A percentile compares a stretch with the other conserved stretches of the same genome.
Conservation (phyloP, 2,329 filamentous ascomycete species). For the Leptographium procerum region DNA sequence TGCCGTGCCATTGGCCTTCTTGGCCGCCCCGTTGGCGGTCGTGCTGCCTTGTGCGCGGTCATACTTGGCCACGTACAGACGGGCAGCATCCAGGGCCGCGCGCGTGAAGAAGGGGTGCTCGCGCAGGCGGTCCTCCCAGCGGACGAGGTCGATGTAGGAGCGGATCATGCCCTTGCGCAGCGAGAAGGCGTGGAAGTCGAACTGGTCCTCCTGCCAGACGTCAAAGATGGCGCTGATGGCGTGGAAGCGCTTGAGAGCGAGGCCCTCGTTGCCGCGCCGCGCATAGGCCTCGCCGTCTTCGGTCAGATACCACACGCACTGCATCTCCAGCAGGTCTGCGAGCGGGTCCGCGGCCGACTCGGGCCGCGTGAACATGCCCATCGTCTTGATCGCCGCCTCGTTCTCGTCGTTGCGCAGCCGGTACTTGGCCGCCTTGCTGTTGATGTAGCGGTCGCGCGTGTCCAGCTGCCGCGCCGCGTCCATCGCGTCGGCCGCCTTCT, state of each 20-base stretch:
- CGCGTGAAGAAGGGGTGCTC: slow-evolving; percentile 89
- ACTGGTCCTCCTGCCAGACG: slow-evolving; percentile 95
- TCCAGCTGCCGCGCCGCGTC: slow-evolving; percentile 77
- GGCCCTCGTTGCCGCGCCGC: slow-evolving; percentile 67
- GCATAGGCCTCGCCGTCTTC: slow-evolving; percentile 88
- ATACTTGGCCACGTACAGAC: slow-evolving; percentile 66
- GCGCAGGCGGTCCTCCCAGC: slow-evolving; percentile 85
- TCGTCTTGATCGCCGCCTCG: slow-evolving; percentile 72
- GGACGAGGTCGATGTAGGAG: slow-evolving; percentile 90
- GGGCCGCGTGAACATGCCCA: slow-evolving; percentile 87
- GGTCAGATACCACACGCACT: slow-evolving; percentile 92
- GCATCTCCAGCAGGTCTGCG: slow-evolving; percentile 91
- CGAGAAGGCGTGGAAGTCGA: slow-evolving; percentile 97
- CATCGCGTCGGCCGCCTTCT: slow-evolving; percentile 78
- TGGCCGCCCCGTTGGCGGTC: slow-evolving; percentile 42
- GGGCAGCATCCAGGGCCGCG: slow-evolving; percentile 69
- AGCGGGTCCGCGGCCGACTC: slow-evolving; percentile 81
- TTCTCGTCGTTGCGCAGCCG: slow-evolving; percentile 87
- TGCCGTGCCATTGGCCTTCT: slow-evolving; percentile 42
- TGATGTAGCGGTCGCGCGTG: slow-evolving; percentile 89
- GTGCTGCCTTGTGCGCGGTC: slow-evolving; percentile 44
- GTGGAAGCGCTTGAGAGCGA: slow-evolving; percentile 88
- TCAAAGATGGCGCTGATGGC: slow-evolving; percentile 88
- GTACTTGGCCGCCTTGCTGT: slow-evolving; percentile 96
- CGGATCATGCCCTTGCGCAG: slow-evolving; percentile 93